phyloP scores from a whole-genome alignment of 2,329 filamentous ascomycete species.

The Penicillium sumatraense region DNA sequence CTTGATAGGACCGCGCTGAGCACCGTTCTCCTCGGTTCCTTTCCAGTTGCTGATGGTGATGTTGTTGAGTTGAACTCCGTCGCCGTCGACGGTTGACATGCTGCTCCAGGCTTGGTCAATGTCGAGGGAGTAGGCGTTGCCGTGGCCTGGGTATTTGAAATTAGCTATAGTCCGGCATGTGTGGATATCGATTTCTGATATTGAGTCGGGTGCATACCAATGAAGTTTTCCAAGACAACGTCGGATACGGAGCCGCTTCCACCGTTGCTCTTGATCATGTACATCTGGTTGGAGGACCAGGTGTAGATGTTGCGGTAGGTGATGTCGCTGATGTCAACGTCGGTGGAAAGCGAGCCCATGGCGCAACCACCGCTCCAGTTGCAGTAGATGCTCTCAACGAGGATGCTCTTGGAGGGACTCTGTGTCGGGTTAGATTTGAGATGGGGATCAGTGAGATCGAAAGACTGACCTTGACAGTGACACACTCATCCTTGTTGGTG shows the following conservation, averaged over 20 bases:
- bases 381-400: constrained; percentile 66
- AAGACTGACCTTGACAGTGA: constrained; percentile 56
- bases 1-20: constrained; percentile 57
- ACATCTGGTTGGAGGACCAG: constrained; percentile 65
- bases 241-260: constrained; percentile 59
- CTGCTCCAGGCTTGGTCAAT: constrained; percentile 60
- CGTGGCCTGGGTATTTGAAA: constrained; percentile 49
- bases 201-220: constrained; percentile 33
- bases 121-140: constrained; percentile 63
- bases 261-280: constrained; percentile 66
- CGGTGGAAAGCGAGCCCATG: constrained; percentile 59
- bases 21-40: constrained; percentile 56
- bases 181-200: background rate
- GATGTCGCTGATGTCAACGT: constrained; percentile 57
- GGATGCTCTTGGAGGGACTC: constrained; percentile 57
- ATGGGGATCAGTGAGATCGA: too few species aligned
- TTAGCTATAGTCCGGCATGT: too few species aligned
- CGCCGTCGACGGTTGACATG: constrained; percentile 47
- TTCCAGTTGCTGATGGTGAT: constrained; percentile 62
- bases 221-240: constrained; percentile 60
- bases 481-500: constrained; percentile 67
- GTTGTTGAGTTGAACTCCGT: constrained; percentile 58
- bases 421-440: constrained; percentile 21
- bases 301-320: constrained; percentile 64
- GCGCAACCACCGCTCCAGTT: constrained; percentile 65